A percentile compares a stretch with the other conserved stretches of the same genome.
These are phyloP conservation scores for Trichoderma citrinoviride DNA, from an alignment of 2,329 filamentous ascomycete species.

Conservation along the genomic window DNA sequence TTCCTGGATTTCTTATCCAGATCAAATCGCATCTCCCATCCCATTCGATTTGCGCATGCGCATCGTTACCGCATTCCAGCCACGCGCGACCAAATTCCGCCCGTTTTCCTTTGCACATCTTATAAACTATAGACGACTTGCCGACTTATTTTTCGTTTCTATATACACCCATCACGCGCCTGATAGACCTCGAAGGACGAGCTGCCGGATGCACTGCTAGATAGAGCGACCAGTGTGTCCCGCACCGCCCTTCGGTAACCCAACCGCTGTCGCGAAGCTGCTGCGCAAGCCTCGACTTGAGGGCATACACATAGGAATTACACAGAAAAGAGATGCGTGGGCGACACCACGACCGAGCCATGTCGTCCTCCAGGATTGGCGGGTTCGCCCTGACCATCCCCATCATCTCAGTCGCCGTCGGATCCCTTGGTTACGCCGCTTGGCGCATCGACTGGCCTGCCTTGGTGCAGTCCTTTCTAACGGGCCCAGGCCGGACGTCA, in stretches of 20 bases:
- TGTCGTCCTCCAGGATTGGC: constrained; percentile 31
- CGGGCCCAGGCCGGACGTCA: constrained; percentile 53
- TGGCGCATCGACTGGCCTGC: constrained; percentile 44
- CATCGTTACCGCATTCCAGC: constrained; percentile 10
- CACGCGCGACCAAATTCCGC: not conserved
- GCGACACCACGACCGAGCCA: constrained; percentile 1
- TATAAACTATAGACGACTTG: not conserved
- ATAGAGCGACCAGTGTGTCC: constrained; percentile 35
- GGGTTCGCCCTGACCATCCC: constrained; percentile 37
- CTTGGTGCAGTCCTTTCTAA: constrained; percentile 46
- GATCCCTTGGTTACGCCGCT: constrained; percentile 47
- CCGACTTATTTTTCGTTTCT: not conserved
- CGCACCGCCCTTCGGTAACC: constrained; percentile 42
- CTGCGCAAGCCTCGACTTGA: not conserved
- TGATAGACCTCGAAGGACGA: not conserved
- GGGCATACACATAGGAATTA: not conserved
- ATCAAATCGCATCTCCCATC: not conserved
- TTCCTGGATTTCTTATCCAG: constrained; percentile 12
- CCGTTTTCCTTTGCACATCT: no score
- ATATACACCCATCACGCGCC: not conserved
- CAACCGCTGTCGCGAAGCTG: constrained; percentile 32
- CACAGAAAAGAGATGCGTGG: not conserved
- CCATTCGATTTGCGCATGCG: constrained; percentile 7
- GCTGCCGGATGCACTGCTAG: constrained; percentile 33
- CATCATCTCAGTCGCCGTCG: constrained; percentile 41